Base-by-base conservation (phyloP, 108 stramenopile species). In the Nannochloropsis salina region DNA sequence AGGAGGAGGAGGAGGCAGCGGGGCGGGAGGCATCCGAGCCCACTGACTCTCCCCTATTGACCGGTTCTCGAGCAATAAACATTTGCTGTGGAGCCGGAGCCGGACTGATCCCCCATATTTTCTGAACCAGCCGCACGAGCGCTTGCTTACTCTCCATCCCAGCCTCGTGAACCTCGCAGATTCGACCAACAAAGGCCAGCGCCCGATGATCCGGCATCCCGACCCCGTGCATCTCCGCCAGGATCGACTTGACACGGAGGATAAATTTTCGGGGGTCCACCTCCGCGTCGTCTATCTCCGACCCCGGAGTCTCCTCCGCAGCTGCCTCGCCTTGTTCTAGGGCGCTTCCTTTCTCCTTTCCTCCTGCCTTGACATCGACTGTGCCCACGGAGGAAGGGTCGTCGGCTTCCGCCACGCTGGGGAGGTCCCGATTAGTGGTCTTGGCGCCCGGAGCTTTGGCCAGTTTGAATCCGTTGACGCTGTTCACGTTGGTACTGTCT, bases 221-320 rank as follows among this genome's bases (percentile, higher is more conserved):
- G 1, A 74, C 61, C 61, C 61, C 61, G n/a, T 74, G 61, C 61
- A 74, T 74, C n/a, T 74, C 61, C 61, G 61, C n/a, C 61, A 74
- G n/a, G n/a, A 74, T 6, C 3, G 61, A 6, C 61, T 74, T 74
- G n/a, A 74, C 61, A 1, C 61, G 61, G 15, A n/a, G 61, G 61
- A 74, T n/a, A 74, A 74, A 74, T 8, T 74, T 74, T 15, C 61
- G 61, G 20, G 61, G 15, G 61, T 74, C 61, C n/a, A 74, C 47
- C 15, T 51, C 47, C 47, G 47, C 47, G 10, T 31, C 31, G 31
- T 31, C 31, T 1, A 31, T 31, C 31, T 31, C 31, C 31, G 31
- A 31, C 31, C 31, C 31, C 31, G 31, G 31, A 31, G 31, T 31
- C 31, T 31, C 31, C 31, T 31, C 31, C 31, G 31, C 31, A 31